These are phyloP conservation scores for Epichloe sylvatica DNA, from an alignment of 2,329 filamentous ascomycete species.

Conservation along the genomic window DNA sequence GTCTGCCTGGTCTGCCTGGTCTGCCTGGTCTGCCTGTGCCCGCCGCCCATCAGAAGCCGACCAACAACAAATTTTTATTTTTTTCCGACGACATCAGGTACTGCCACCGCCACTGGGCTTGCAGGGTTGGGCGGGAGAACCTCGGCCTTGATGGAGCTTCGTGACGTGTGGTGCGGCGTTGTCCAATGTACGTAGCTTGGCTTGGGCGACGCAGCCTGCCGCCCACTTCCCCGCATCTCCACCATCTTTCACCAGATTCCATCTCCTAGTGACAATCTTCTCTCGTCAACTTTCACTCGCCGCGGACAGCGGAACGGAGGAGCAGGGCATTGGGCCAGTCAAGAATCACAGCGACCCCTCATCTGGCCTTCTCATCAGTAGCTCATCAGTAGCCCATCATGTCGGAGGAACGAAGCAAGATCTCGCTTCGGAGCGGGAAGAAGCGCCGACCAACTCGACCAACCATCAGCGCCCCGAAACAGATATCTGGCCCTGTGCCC, in stretches of 20 bases:
- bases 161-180: too few species aligned
- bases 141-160: constrained; percentile 5
- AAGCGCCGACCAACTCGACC: constrained; percentile 38
- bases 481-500: constrained; percentile 47
- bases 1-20: neutral
- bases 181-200: too few species aligned
- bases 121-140: constrained; percentile 9
- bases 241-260: neutral
- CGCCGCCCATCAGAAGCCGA: constrained; percentile 2
- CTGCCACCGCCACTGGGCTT: neutral
- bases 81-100: constrained; percentile 7
- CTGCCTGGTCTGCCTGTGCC: neutral
- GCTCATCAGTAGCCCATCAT: constrained; percentile 23
- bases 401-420: constrained; percentile 48
- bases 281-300: neutral
- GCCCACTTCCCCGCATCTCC: neutral
- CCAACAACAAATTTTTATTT: neutral
- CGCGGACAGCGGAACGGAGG: neutral
- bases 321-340: neutral
- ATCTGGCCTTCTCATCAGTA: neutral
- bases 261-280: neutral
- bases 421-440: constrained; percentile 46
- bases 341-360: neutral
- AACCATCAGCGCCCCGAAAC: constrained; percentile 45
- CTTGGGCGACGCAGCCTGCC: neutral